phyloP scores from a whole-genome alignment of 2,329 filamentous ascomycete species.

The Colletotrichum zoysiae region DNA sequence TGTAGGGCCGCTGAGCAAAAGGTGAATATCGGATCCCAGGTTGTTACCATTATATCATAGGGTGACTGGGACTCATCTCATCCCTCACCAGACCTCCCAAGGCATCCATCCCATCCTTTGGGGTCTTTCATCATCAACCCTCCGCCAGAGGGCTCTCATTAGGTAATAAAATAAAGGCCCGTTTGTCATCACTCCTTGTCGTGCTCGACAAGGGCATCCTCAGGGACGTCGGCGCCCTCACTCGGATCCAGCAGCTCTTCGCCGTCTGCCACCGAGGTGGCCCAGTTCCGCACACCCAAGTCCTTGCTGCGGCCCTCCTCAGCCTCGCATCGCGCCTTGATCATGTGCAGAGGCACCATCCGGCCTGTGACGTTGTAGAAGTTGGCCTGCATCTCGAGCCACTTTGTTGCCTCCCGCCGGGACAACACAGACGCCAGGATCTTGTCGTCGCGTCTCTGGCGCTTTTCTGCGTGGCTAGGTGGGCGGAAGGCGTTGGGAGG shows the following conservation, averaged over 20 bases:
- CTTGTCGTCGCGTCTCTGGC: constrained; percentile 48
- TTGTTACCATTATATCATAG: not conserved
- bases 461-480: constrained; percentile 34
- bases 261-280: constrained; percentile 28
- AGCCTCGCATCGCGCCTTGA: constrained; percentile 52
- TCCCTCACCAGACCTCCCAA: not conserved
- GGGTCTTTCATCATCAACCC: not conserved
- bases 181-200: constrained; percentile 26
- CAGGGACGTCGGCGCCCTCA: constrained; percentile 22
- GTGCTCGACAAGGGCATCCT: constrained; percentile 31
- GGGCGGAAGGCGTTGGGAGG: not conserved
- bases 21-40: not conserved
- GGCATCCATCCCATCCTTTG: not conserved
- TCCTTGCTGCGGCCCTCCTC: constrained; percentile 45
- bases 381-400: constrained; percentile 59
- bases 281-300: constrained; percentile 36
- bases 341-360: constrained; percentile 54
- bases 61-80: not conserved
- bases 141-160: not conserved
- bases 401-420: constrained; percentile 50
- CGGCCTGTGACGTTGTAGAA: constrained; percentile 59
- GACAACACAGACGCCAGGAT: constrained; percentile 53
- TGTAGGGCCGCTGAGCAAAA: not conserved
- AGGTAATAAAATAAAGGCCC: not conserved
- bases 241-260: constrained; percentile 38